Base-by-base conservation (phyloP, 2,329 filamentous ascomycete genomes). In the Fusarium keratoplasticum region DNA sequence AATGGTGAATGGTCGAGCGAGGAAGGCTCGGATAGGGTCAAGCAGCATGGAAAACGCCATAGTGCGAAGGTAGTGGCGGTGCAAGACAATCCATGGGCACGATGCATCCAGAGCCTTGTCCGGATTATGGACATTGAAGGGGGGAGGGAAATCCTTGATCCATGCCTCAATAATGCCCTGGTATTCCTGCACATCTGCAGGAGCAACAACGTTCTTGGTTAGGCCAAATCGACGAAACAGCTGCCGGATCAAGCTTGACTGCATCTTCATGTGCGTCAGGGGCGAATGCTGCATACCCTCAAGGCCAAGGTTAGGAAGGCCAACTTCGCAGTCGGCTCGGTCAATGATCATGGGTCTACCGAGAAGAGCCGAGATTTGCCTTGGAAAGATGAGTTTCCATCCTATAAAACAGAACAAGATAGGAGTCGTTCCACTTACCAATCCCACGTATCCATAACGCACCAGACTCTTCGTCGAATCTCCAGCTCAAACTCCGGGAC, bases 11-110 rank as follows among this genome's bases (percentile, higher is more conserved):
- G 77, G 73, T 50, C 81, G 83, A 3, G 84, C 84, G n/a, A 89
- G 81, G 70, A 83, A 87, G 1, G 82, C 76, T 65, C 87, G 85
- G 13, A 88, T 76, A 10, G 86, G 84, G 52, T 86, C 80, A 1
- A 89, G 78, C 62, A 85, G 82, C 68, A 86, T 85, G 64, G 86
- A 83, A 57, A 85, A 84, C 11, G 83, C 81, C 68, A 86, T 83
- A 18, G 81, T 84, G 57, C 86, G 84, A 4, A 89, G 72, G 64
- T 86, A 83, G 54, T 82, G 80, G 9, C 87, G 84, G 60, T 89
- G 87, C 35, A 86, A 80, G 2, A 83, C 77, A 20, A 87, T 82
- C 77, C 86, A 87, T 0, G 82, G 81, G 66, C 84, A 79, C 5
- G 78, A 71, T 6, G 75, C 70, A 66, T 89, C 87, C 47, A 83